A percentile compares a stretch with the other conserved stretches of the same genome.
phyloP scores from a whole-genome alignment of 495 filamentous ascomycete species.

The Lineolata rhizophorae region DNA sequence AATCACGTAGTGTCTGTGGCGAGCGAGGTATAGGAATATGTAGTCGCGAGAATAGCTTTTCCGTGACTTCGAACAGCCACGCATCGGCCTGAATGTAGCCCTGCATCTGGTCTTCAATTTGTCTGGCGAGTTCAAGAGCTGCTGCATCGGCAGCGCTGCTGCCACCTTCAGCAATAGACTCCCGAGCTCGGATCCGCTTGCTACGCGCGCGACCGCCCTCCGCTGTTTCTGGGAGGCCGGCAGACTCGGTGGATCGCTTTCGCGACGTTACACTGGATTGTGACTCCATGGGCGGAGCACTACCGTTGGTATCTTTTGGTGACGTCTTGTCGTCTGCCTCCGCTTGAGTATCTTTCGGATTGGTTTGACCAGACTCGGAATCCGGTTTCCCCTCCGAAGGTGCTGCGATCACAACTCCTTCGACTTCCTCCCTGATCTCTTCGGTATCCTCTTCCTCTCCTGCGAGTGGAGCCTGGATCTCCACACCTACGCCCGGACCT shows the following conservation, averaged over 20 bases:
- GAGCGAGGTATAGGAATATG: conserved; percentile 28
- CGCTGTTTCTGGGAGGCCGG: conserved; percentile 29
- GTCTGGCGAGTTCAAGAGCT: conserved; percentile 40
- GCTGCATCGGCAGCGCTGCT: conserved; percentile 28
- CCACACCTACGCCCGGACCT: too few relatives aligned
- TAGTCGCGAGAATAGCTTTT: conserved; percentile 42
- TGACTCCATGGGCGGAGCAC: neutral
- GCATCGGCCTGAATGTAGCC: conserved; percentile 48
- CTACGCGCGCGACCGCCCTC: conserved; percentile 50
- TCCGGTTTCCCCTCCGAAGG: too few relatives aligned
- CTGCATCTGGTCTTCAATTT: conserved; percentile 51
- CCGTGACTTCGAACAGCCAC: conserved; percentile 47
- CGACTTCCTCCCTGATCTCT: too few relatives aligned
- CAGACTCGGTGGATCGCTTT: conserved; percentile 43
- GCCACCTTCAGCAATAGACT: conserved; percentile 36
- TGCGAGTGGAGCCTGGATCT: too few relatives aligned
- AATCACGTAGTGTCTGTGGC: too few relatives aligned
- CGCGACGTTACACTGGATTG: conserved; percentile 16
- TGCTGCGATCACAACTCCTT: too few relatives aligned
- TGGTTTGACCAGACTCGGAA: conserved; percentile 26
- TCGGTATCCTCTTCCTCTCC: too few relatives aligned
- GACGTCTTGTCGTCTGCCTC: neutral
- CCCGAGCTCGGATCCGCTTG: conserved; percentile 61
- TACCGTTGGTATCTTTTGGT: neutral
- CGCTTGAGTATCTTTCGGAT: conserved; percentile 8